Conservation (phyloP, 371 early-diverging fungal species). For the Rhizopus delemar region DNA sequence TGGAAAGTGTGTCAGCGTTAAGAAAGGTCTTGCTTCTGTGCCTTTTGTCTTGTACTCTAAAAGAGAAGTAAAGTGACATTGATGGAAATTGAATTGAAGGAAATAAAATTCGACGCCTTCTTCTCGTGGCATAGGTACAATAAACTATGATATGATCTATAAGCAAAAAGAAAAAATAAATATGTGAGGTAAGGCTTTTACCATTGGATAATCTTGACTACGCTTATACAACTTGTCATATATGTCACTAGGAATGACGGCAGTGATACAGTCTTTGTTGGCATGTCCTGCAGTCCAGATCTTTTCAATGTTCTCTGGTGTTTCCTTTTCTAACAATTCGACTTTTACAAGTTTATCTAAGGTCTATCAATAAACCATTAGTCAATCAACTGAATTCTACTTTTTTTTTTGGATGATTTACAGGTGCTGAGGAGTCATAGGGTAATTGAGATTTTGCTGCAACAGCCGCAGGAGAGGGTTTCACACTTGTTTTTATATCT, state of each 20-base stretch:
- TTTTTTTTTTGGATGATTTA: slow-evolving; percentile 20
- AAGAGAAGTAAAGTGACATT: slow-evolving; percentile 84
- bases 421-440: slow-evolving; percentile 51
- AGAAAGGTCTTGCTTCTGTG: slow-evolving; percentile 77
- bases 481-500: slow-evolving; percentile 20
- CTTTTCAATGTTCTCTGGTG: slow-evolving; percentile 66
- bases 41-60: slow-evolving; percentile 88
- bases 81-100: slow-evolving; percentile 82
- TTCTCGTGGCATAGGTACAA: slow-evolving; percentile 83
- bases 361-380: slow-evolving; percentile 36
- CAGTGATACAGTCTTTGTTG: slow-evolving; percentile 70
- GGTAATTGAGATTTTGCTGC: slow-evolving; percentile 38
- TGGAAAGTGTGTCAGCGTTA: slow-evolving; percentile 87
- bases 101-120: slow-evolving; percentile 87
- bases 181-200: slow-evolving; percentile 27
- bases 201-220: slow-evolving; percentile 73
- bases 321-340: slow-evolving; percentile 65
- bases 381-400: background rate
- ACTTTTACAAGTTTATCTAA: slow-evolving; percentile 81
- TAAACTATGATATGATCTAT: slow-evolving; percentile 56
- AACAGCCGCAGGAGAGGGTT: slow-evolving; percentile 33
- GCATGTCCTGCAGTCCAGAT: slow-evolving; percentile 88
- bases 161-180: background rate
- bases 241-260: slow-evolving; percentile 70
- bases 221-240: slow-evolving; percentile 71